Evolutionary conservation across 164 flowering plant genomes (phyloP), one percentile per base, ranked within the genome.

Genomic region (Annona squamosa): DNA sequence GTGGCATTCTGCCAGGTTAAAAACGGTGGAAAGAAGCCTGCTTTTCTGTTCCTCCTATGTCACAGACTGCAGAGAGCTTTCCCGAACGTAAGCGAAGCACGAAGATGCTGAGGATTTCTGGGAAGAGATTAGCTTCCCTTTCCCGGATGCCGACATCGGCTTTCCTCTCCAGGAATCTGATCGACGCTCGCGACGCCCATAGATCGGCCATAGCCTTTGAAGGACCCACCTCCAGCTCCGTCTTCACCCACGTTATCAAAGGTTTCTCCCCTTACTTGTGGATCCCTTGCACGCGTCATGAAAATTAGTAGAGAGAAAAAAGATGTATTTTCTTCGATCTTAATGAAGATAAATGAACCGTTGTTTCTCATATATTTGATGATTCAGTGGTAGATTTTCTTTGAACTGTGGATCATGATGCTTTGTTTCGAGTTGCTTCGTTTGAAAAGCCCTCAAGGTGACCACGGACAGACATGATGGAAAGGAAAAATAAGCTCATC

Each of bases 61-160:
- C 37, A 26, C 37, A 26, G 37, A 26, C 37, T 26, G 37, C 37
- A 26, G 37, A 26, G 37, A 26, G 37, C 37, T 26, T 26, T 26
- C 37, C 37, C 37, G 37, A 26, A 26, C 37, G 37, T 26, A 26
- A 26, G 37, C 37, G 37, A 26, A 26, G 37, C 37, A 26, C 37
- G 76, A 78, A 77, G 80, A 89, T 89, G 91, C 75, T 89, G 82
- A 79, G 91, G 76, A 77, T 85, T 43, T 87, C 89, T 9, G 90
- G 87, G 75, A 87, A 85, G 82, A 87, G 91, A 83, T 74, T 87
- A 43, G 80, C 89, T 41, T 84, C 84, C 77, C 79, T 82, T 7
- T 76, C 87, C 57, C 82, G 87, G 86, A 73, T 85, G 71, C 68
- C 85, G 13, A 71, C 73, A 66, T 82, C 72, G 73, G 43, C 89